These are phyloP conservation scores for Uronychia setigera DNA, from an alignment of 73 alveolate species.

Conservation along the genomic window DNA sequence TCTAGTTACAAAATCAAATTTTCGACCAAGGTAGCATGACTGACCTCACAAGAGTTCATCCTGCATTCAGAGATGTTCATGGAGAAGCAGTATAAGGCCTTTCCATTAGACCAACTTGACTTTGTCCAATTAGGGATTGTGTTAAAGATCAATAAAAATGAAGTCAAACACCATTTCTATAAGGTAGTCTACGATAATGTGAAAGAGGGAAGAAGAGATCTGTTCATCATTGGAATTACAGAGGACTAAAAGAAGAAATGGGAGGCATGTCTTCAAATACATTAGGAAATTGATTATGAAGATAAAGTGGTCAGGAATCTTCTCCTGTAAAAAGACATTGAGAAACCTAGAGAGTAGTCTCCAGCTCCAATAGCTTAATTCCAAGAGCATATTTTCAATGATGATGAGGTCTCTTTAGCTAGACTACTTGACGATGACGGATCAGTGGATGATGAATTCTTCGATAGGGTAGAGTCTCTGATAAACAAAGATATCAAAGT, in stretches of 20 bases:
- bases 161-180: conserved; percentile 8
- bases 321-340: not conserved
- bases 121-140: not conserved
- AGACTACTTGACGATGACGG: not conserved
- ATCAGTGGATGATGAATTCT: not conserved
- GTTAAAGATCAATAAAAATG: not conserved
- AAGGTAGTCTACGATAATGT: conserved; percentile 4
- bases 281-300: not conserved
- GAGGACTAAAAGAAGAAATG: not conserved
- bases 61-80: not conserved
- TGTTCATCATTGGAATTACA: conserved; percentile 3
- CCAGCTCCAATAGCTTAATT: not conserved
- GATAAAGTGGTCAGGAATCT: not conserved
- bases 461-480: not conserved
- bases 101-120: not conserved
- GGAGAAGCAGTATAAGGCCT: not conserved
- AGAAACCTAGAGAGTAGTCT: not conserved
- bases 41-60: not conserved
- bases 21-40: not conserved
- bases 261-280: not conserved
- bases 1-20: not conserved
- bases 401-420: not conserved
- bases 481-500: not conserved
- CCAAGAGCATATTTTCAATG: not conserved
- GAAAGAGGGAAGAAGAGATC: not conserved